Evolutionary conservation across 2,329 filamentous ascomycete genomes (phyloP).

Genomic region (Fusarium papillatum): DNA sequence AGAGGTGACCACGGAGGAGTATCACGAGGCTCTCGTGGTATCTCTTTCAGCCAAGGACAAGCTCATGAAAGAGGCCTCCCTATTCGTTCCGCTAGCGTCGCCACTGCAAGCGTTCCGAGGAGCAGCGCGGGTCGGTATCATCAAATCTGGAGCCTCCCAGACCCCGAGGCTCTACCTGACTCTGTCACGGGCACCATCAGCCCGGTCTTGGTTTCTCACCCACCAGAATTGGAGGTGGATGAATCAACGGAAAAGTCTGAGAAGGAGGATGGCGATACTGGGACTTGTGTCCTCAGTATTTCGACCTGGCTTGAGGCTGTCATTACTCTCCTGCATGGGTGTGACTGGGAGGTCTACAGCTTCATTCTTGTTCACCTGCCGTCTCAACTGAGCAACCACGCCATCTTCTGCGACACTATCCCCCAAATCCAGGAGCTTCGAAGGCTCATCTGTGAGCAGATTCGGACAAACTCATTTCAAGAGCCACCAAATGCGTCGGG

Average conservation of each 20-base stretch:
- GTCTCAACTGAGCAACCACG: slow-evolving; percentile 90
- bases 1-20: slow-evolving; percentile 58
- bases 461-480: slow-evolving; percentile 81
- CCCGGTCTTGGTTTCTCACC: slow-evolving; percentile 62
- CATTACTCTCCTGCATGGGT: slow-evolving; percentile 78
- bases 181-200: slow-evolving; percentile 61
- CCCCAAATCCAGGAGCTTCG: slow-evolving; percentile 83
- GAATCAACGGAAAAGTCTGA: slow-evolving; percentile 14
- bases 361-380: slow-evolving; percentile 90
- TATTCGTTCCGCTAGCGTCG: slow-evolving; percentile 57
- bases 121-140: slow-evolving; percentile 54
- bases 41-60: slow-evolving; percentile 65
- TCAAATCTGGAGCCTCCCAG: slow-evolving; percentile 71
- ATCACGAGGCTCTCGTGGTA: slow-evolving; percentile 60
- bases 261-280: slow-evolving; percentile 44
- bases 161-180: slow-evolving; percentile 67
- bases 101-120: slow-evolving; percentile 48
- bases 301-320: slow-evolving; percentile 83
- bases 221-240: slow-evolving; percentile 35
- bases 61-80: slow-evolving; percentile 57
- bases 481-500: slow-evolving; percentile 86
- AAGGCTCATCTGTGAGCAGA: slow-evolving; percentile 83
- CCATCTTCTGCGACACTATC: slow-evolving; percentile 82
- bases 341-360: slow-evolving; percentile 94
- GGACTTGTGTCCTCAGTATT: slow-evolving; percentile 67